phyloP scores from a whole-genome alignment of 352 stramenopile species.

The Stramenopiles sp. region DNA sequence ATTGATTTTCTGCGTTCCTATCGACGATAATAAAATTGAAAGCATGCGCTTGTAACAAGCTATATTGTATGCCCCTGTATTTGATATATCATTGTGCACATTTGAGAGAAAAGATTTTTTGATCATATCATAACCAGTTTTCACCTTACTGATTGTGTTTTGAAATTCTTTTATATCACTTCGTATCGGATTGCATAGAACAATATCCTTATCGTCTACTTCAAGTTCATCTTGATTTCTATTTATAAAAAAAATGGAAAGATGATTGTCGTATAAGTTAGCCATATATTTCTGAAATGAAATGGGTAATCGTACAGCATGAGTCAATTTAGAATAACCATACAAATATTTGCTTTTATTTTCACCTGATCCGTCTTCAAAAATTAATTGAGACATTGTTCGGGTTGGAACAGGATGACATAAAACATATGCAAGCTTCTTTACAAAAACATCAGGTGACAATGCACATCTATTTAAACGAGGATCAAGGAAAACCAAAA shows the following conservation, averaged over 20 bases:
- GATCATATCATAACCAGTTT: background rate
- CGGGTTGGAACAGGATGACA: background rate
- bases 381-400: too few relatives aligned
- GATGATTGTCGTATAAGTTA: background rate
- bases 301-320: background rate
- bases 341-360: background rate
- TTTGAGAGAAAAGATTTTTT: background rate
- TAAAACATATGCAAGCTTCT: background rate
- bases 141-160: background rate
- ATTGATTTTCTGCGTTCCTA: background rate
- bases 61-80: background rate
- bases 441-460: background rate
- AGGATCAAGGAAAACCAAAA: background rate
- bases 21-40: background rate
- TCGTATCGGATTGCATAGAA: background rate
- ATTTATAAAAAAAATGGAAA: background rate
- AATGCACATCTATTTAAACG: background rate
- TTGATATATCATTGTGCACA: background rate
- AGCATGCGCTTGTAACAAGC: background rate
- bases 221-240: background rate
- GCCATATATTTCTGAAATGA: background rate
- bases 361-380: too few relatives aligned
- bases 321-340: background rate
- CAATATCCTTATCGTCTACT: background rate
- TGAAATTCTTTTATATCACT: background rate